These are phyloP conservation scores for Volvox africanus DNA, from an alignment of 139 green algal species.

Conservation along the genomic window DNA sequence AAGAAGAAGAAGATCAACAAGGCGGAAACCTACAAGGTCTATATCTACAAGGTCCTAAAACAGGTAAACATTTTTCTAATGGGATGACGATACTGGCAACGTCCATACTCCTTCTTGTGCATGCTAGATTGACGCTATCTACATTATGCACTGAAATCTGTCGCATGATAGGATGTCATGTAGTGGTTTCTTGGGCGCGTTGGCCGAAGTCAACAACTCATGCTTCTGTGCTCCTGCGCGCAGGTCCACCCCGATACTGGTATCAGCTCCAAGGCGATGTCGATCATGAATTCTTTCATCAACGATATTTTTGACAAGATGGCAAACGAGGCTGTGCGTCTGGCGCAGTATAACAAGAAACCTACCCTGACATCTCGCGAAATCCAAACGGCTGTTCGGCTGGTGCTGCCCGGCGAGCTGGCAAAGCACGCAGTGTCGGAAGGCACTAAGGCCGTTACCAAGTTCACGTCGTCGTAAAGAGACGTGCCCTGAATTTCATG, in stretches of 20 bases:
- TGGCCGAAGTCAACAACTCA: too few species aligned
- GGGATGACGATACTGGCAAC: too few species aligned
- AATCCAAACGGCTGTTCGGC: slow-evolving; percentile 89
- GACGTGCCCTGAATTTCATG: background rate
- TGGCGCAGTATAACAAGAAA: slow-evolving; percentile 70
- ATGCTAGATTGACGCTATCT: too few species aligned
- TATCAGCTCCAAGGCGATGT: slow-evolving; percentile 51
- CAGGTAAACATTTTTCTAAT: slow-evolving; percentile 64
- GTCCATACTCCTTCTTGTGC: too few species aligned
- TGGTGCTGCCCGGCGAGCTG: slow-evolving; percentile 88
- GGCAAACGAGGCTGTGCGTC: slow-evolving; percentile 79
- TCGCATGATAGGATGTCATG: too few species aligned
- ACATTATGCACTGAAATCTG: too few species aligned
- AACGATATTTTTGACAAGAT: slow-evolving; percentile 94
- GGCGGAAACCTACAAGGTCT: slow-evolving; percentile 98
- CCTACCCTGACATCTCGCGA: slow-evolving; percentile 59
- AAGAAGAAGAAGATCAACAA: slow-evolving; percentile 51
- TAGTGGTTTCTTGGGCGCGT: too few species aligned
- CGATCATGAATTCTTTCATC: slow-evolving; percentile 89
- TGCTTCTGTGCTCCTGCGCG: slow-evolving; percentile 50
- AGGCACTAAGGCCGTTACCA: slow-evolving; percentile 94
- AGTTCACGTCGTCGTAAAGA: slow-evolving; percentile 85
- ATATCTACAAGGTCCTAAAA: slow-evolving; percentile 98
- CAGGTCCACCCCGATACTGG: slow-evolving; percentile 95
- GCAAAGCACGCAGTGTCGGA: slow-evolving; percentile 86